phyloP scores from a whole-genome alignment of 495 filamentous ascomycete species.

The Aspergillus panamensis region DNA sequence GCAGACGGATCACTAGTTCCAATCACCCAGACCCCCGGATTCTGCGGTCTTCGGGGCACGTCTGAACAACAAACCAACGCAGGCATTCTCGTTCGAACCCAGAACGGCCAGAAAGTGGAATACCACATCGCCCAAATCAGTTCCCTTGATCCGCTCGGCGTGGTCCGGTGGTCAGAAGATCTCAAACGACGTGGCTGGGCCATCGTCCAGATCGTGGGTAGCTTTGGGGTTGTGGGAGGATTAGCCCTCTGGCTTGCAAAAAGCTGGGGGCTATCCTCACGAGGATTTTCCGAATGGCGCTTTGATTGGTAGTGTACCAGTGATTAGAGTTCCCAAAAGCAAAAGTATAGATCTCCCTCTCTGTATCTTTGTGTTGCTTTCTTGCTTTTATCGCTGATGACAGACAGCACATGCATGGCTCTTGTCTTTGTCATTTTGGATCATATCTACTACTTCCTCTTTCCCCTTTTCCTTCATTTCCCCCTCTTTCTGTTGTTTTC shows the following conservation, averaged over 20 bases:
- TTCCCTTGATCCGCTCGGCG: conserved; percentile 69
- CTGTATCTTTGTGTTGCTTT: neutral
- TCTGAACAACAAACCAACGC: conserved; percentile 24
- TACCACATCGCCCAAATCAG: conserved; percentile 40
- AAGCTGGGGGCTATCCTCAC: conserved; percentile 41
- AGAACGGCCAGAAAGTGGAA: conserved; percentile 21
- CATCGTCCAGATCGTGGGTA: conserved; percentile 74
- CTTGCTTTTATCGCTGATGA: neutral
- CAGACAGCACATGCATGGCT: neutral
- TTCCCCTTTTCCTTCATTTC: neutral
- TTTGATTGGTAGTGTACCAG: conserved; percentile 28
- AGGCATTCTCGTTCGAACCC: conserved; percentile 27
- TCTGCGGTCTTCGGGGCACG: conserved; percentile 26
- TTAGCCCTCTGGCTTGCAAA: conserved; percentile 62
- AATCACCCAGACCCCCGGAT: conserved; percentile 36
- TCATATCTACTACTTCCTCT: neutral
- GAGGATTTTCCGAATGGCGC: conserved; percentile 37
- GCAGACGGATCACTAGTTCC: conserved; percentile 66
- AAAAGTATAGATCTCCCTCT: neutral
- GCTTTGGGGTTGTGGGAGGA: conserved; percentile 69
- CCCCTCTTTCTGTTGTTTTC: neutral
- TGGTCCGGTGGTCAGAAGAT: conserved; percentile 67
- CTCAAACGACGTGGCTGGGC: conserved; percentile 62
- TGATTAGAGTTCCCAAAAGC: conserved; percentile 13
- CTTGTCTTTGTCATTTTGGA: neutral